Conservation (phyloP, 176 grass and related monocot genomes). For the Musa schizocarpa region DNA sequence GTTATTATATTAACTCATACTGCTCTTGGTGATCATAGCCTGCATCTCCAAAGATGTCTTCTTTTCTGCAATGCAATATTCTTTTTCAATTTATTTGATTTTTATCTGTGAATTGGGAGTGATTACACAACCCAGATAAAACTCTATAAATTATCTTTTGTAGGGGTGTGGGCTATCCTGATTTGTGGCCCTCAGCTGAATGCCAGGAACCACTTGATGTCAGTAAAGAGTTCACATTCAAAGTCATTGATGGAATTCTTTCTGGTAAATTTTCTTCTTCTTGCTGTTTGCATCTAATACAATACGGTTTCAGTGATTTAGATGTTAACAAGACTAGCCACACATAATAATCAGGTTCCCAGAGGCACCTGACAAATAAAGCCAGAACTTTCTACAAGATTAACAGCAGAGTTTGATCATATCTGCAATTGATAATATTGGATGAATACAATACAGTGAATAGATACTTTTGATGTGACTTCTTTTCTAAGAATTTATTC, state of each 20-base stretch:
- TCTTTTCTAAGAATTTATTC: background rate
- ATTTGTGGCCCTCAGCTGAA: conserved; percentile 62
- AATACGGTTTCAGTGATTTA: no score
- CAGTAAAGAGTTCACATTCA: conserved; percentile 69
- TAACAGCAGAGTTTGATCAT: background rate
- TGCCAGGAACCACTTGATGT: conserved; percentile 87
- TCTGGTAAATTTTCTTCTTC: conserved; percentile 38
- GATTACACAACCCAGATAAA: background rate
- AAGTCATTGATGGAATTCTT: conserved; percentile 90
- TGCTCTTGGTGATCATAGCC: background rate
- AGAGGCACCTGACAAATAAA: no score
- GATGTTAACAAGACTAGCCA: no score
- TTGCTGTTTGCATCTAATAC: background rate
- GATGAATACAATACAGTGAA: no score
- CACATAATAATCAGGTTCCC: no score
- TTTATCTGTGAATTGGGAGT: background rate
- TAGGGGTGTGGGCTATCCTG: conserved; percentile 73
- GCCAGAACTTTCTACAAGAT: no score
- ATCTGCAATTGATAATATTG: no score
- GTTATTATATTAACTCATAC: background rate
- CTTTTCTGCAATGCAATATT: conserved; percentile 16
- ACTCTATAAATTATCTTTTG: conserved; percentile 10
- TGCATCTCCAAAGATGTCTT: background rate
- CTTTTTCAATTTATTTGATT: background rate
- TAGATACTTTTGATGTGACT: background rate